Evolutionary conservation across 345 rosid genomes (phyloP).

Genomic region (Iberis pinnata): DNA sequence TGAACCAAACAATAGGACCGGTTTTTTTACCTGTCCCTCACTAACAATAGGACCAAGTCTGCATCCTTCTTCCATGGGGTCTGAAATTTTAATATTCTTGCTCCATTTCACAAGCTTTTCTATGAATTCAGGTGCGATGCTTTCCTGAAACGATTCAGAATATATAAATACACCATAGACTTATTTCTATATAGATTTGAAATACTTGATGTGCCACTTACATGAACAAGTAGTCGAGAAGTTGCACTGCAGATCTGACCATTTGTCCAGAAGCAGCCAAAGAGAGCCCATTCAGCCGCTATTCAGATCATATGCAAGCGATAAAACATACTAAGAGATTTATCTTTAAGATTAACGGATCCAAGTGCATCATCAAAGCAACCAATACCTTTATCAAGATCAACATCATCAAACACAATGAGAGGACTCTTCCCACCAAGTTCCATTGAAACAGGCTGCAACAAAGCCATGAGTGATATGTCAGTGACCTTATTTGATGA

Average conservation of each 20-base stretch:
- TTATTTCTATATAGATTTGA: no score
- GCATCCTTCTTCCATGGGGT: slow-evolving; percentile 88
- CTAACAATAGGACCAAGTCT: slow-evolving; percentile 89
- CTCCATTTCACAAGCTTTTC: slow-evolving; percentile 69
- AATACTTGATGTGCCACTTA: slow-evolving; percentile 33
- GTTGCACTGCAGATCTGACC: slow-evolving; percentile 99
- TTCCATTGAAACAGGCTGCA: slow-evolving; percentile 84
- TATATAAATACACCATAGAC: not conserved
- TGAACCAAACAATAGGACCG: no score
- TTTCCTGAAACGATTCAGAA: slow-evolving; percentile 42
- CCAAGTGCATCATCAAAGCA: not conserved
- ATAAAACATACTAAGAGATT: slow-evolving; percentile 11
- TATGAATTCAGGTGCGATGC: slow-evolving; percentile 57
- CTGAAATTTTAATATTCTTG: slow-evolving; percentile 68
- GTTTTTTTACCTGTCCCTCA: slow-evolving; percentile 65
- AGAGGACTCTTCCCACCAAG: slow-evolving; percentile 96
- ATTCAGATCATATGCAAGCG: slow-evolving; percentile 20
- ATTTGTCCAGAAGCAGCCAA: slow-evolving; percentile 97
- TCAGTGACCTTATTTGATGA: slow-evolving; percentile 7
- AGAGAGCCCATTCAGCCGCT: slow-evolving; percentile 87
- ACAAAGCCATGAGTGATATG: slow-evolving; percentile 14
- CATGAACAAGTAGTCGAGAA: slow-evolving; percentile 88
- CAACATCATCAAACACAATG: slow-evolving; percentile 84
- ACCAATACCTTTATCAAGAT: slow-evolving; percentile 71
- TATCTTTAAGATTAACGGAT: not conserved